Conservation (phyloP, 192 early-diverging fungal species). For the Coemansia sp. region DNA sequence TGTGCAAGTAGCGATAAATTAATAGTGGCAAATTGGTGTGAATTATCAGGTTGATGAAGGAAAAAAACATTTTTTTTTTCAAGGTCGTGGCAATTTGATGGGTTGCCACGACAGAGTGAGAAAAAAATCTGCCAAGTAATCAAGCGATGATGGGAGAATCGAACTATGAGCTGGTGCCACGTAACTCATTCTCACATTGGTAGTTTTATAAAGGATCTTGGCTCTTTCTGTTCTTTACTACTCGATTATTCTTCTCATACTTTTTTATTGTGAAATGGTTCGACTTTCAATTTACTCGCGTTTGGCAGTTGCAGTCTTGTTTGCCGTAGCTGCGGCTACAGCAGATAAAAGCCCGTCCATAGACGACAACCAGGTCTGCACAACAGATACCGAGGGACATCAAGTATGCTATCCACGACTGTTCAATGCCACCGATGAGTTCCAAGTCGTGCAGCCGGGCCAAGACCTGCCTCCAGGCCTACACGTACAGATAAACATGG, state of each 20-base stretch:
- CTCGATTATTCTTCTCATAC: neutral
- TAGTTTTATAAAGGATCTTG: neutral
- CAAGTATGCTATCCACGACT: constrained; percentile 57
- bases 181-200: neutral
- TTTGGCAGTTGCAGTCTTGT: constrained; percentile 7
- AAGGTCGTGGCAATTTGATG: neutral
- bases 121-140: neutral
- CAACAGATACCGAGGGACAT: constrained; percentile 33
- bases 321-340: constrained; percentile 4
- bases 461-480: constrained; percentile 64
- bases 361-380: constrained; percentile 16
- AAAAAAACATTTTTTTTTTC: neutral
- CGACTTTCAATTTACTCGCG: neutral
- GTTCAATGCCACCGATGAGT: constrained; percentile 61
- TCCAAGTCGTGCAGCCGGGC: constrained; percentile 58
- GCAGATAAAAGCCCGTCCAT: neutral
- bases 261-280: constrained; percentile 10
- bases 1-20: neutral
- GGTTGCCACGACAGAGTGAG: neutral
- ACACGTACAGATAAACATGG: constrained; percentile 64
- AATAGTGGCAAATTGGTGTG: neutral
- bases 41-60: neutral
- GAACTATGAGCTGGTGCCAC: neutral
- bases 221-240: constrained; percentile 4
- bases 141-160: neutral